Percentiles rank a stretch among this genome's conserved stretches.
Evolutionary conservation across 2,329 filamentous ascomycete genomes (phyloP).

Genomic region (Zalaria sp.): DNA sequence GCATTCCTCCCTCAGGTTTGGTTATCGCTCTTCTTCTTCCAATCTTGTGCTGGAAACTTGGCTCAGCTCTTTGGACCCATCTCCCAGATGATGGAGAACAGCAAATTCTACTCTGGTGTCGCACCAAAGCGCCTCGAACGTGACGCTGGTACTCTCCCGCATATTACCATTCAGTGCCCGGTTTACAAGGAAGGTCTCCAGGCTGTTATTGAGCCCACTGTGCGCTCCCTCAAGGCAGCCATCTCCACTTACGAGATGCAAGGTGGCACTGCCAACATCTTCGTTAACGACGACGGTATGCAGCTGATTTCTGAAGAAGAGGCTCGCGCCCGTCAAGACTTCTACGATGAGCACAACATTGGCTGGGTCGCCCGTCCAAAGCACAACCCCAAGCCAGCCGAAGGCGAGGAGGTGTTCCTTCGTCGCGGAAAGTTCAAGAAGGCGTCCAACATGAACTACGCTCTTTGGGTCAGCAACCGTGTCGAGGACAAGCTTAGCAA

Average conservation of each 20-base stretch:
- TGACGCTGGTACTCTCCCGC: constrained; percentile 24
- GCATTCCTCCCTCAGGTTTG: constrained; percentile 43
- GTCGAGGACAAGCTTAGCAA: constrained; percentile 54
- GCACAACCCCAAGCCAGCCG: constrained; percentile 37
- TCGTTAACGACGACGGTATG: constrained; percentile 56
- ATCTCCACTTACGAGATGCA: constrained; percentile 37
- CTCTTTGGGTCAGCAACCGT: constrained; percentile 45
- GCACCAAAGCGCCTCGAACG: constrained; percentile 24
- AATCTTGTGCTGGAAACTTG: constrained; percentile 25
- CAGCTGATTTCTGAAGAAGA: constrained; percentile 39
- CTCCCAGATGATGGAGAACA: constrained; percentile 28
- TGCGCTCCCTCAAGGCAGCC: constrained; percentile 25
- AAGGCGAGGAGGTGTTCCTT: constrained; percentile 34
- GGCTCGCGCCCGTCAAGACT: constrained; percentile 30
- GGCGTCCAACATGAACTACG: constrained; percentile 62
- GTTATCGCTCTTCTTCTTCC: constrained; percentile 41
- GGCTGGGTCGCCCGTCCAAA: constrained; percentile 35
- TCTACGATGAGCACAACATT: constrained; percentile 36
- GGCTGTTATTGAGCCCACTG: constrained; percentile 23
- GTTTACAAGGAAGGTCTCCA: constrained; percentile 28
- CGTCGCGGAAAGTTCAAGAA: constrained; percentile 58
- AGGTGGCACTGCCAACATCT: constrained; percentile 54
- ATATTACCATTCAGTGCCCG: constrained; percentile 40
- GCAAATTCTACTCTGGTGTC: constrained; percentile 31
- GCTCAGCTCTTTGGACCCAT: constrained; percentile 30